A percentile compares a stretch with the other conserved stretches of the same genome.
These are phyloP conservation scores for Lipomyces yamanashiensis DNA, from an alignment of 805 yeast genomes.

Conservation along the genomic window DNA sequence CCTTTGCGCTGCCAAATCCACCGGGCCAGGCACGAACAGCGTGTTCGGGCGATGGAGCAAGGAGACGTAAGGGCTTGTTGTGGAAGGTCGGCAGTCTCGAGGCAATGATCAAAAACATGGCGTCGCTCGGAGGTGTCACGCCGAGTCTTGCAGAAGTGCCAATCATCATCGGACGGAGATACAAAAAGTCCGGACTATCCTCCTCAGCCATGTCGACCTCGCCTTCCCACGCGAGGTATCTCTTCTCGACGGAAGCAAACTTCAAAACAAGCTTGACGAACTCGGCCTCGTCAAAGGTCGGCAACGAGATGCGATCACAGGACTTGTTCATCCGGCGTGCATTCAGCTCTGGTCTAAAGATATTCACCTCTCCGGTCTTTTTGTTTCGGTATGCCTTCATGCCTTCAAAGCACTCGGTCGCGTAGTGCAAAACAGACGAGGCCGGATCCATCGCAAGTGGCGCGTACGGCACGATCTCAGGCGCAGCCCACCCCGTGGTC, in stretches of 20 bases:
- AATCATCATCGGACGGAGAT: slow-evolving; percentile 58
- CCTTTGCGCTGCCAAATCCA: slow-evolving; percentile 58
- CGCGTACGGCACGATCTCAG: slow-evolving; percentile 84
- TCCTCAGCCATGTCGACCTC: slow-evolving; percentile 43
- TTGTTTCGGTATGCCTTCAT: slow-evolving; percentile 74
- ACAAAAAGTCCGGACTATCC: slow-evolving; percentile 46
- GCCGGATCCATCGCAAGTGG: slow-evolving; percentile 80
- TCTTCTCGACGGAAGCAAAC: slow-evolving; percentile 51
- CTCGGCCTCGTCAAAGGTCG: slow-evolving; percentile 54
- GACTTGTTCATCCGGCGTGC: slow-evolving; percentile 57
- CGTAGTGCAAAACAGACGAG: slow-evolving; percentile 87
- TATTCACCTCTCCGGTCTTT: slow-evolving; percentile 27
- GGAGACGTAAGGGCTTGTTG: slow-evolving; percentile 56
- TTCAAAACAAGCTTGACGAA: slow-evolving; percentile 51
- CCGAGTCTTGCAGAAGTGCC: slow-evolving; percentile 57
- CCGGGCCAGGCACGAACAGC: slow-evolving; percentile 62
- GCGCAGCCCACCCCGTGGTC: slow-evolving; percentile 79
- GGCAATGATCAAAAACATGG: slow-evolving; percentile 52
- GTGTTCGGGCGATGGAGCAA: slow-evolving; percentile 54
- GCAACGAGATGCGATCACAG: slow-evolving; percentile 55
- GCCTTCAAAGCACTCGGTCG: slow-evolving; percentile 94
- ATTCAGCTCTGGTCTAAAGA: slow-evolving; percentile 55
- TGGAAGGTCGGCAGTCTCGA: slow-evolving; percentile 54
- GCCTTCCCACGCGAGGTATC: slow-evolving; percentile 50
- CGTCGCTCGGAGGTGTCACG: slow-evolving; percentile 52